Evolutionary conservation across 1,284 basidiomycete genomes (phyloP).

Genomic region (Leccinum griseonigrum): DNA sequence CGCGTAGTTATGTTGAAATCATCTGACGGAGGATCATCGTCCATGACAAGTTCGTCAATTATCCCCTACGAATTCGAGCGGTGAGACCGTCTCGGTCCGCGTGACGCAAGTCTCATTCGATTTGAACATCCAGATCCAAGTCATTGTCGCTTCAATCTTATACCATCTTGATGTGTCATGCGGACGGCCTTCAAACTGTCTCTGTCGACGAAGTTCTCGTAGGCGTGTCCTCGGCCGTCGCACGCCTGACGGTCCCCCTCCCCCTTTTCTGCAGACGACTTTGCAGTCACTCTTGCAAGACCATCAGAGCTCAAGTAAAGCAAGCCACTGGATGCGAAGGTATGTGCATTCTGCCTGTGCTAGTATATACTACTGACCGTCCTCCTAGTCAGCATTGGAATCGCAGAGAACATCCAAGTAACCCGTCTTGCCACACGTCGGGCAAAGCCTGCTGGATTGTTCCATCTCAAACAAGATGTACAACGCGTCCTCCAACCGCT

Average conservation of each 20-base stretch:
- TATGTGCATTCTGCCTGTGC: constrained; percentile 29
- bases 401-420: constrained; percentile 88
- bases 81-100: constrained; percentile 33
- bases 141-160: constrained; percentile 85
- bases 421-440: constrained; percentile 88
- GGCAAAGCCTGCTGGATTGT: constrained; percentile 89
- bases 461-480: constrained; percentile 65
- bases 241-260: constrained; percentile 37
- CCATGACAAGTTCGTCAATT: constrained; percentile 82
- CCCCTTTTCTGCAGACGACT: constrained; percentile 38
- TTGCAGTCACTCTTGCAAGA: constrained; percentile 76
- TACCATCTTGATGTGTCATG: constrained; percentile 84
- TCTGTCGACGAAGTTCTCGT: constrained; percentile 96
- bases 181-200: constrained; percentile 92
- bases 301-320: constrained; percentile 75
- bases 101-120: constrained; percentile 13
- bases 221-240: constrained; percentile 77
- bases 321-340: constrained; percentile 83
- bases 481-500: constrained; percentile 66
- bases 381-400: constrained; percentile 80
- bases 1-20: background rate
- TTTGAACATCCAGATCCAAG: constrained; percentile 65
- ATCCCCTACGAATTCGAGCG: constrained; percentile 90
- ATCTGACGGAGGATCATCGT: constrained; percentile 37
- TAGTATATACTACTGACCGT: constrained; percentile 5